phyloP scores from a whole-genome alignment of 2,329 filamentous ascomycete genomes.

The Akanthomyces dipterigenus region DNA sequence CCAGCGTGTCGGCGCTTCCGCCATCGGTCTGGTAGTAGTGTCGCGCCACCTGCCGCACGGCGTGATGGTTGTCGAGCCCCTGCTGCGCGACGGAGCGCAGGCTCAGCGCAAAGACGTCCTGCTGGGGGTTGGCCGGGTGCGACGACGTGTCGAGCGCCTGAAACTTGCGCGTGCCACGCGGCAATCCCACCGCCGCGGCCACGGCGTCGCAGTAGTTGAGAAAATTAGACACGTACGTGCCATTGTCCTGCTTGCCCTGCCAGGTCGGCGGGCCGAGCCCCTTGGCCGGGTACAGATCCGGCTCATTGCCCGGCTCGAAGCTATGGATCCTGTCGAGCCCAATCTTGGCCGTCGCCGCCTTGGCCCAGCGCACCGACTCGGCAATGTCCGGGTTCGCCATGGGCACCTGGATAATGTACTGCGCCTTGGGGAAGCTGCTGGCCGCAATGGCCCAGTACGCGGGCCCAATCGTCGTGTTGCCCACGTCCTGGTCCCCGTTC shows the following conservation, averaged over 20 bases:
- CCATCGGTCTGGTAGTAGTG: slow-evolving; percentile 31
- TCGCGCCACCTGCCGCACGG: slow-evolving; percentile 29
- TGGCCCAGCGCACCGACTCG: slow-evolving; percentile 27
- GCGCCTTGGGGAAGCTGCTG: slow-evolving; percentile 24
- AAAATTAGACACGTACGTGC: slow-evolving; percentile 29
- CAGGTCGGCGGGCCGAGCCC: slow-evolving; percentile 27
- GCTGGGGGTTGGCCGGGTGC: slow-evolving; percentile 13
- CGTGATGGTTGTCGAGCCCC: slow-evolving; percentile 25
- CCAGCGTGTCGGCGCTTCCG: slow-evolving; percentile 23
- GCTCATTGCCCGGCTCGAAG: slow-evolving; percentile 30
- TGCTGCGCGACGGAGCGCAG: not conserved
- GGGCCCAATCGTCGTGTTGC: slow-evolving; percentile 28
- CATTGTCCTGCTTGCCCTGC: slow-evolving; percentile 27
- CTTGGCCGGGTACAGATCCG: slow-evolving; percentile 25
- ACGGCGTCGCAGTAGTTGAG: slow-evolving; percentile 27
- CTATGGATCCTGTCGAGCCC: slow-evolving; percentile 27
- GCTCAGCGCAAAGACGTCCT: slow-evolving; percentile 9
- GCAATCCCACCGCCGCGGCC: slow-evolving; percentile 19
- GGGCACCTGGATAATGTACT: slow-evolving; percentile 30
- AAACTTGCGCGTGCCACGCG: slow-evolving; percentile 23
- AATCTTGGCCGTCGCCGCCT: slow-evolving; percentile 23
- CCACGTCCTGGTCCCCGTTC: slow-evolving; percentile 28
- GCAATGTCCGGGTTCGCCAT: slow-evolving; percentile 28
- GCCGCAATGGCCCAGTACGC: slow-evolving; percentile 26
- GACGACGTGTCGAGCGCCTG: slow-evolving; percentile 29